Conservation (phyloP, 2,329 filamentous ascomycete species). For the Colletotrichum tropicicola region DNA sequence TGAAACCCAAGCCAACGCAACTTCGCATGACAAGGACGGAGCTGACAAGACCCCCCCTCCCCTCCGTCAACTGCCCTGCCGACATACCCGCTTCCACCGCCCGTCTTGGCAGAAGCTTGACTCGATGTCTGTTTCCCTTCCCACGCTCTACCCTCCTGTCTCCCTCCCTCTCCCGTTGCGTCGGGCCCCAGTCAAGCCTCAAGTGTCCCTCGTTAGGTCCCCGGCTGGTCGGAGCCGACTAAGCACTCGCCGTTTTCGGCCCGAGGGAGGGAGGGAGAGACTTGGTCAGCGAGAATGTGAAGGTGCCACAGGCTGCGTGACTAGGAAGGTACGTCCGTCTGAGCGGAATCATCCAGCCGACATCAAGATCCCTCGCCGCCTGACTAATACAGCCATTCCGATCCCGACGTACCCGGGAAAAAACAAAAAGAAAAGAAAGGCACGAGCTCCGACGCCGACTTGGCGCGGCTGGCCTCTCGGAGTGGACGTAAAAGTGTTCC, state of each 20-base stretch:
- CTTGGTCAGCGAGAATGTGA: background rate
- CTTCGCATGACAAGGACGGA: conserved; percentile 8
- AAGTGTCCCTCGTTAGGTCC: too few species aligned
- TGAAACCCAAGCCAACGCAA: too few species aligned
- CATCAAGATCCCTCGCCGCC: background rate
- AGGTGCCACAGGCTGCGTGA: too few species aligned
- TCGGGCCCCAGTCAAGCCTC: background rate
- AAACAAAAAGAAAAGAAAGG: background rate
- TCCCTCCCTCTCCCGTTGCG: background rate
- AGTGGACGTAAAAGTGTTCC: too few species aligned
- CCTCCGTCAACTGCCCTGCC: conserved; percentile 9
- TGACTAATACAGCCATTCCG: background rate
- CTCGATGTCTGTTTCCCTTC: conserved; percentile 3
- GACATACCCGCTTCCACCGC: conserved; percentile 24
- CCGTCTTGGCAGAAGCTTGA: conserved; percentile 30
- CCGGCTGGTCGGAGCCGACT: conserved; percentile 6
- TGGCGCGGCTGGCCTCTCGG: background rate
- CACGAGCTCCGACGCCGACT: background rate
- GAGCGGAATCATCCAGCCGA: background rate
- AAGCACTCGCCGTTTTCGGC: conserved; percentile 11
- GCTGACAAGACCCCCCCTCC: background rate
- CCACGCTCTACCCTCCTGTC: too few species aligned
- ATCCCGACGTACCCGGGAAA: background rate
- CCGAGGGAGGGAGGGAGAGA: background rate
- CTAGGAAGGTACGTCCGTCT: too few species aligned